Evolutionary conservation across 169 alveolate species (phyloP).

Genomic region (Eimeria sp.): DNA sequence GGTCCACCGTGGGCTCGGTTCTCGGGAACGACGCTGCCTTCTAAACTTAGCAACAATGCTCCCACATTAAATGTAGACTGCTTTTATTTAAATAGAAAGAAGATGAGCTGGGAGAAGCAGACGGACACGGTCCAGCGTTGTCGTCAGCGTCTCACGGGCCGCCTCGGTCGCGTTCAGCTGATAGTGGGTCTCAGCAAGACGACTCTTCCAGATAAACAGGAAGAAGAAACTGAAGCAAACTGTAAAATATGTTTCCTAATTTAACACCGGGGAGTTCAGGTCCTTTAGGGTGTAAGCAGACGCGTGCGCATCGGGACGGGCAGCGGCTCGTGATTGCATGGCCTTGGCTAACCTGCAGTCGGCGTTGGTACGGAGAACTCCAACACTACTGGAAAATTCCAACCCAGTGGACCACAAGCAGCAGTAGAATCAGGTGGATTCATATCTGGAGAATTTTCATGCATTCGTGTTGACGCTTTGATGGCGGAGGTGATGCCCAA

Average conservation of each 20-base stretch:
- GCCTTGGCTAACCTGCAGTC: conserved; percentile 50
- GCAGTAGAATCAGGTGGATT: not conserved
- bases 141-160: not conserved
- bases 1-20: not conserved
- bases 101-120: not conserved
- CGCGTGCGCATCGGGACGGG: conserved; percentile 5
- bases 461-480: not conserved
- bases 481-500: not conserved
- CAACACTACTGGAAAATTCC: not conserved
- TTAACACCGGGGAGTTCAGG: not conserved
- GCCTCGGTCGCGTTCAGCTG: not conserved
- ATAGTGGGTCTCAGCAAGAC: not conserved
- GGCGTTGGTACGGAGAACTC: not conserved
- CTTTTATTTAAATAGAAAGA: not conserved
- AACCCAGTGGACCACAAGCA: not conserved
- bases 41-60: not conserved
- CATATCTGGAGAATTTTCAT: not conserved
- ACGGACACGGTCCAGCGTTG: not conserved
- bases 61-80: not conserved
- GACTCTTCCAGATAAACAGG: not conserved
- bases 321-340: conserved; percentile 28
- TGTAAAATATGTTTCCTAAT: not conserved
- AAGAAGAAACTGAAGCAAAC: not conserved
- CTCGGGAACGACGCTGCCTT: not conserved
- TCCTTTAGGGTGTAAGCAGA: not conserved